Evolutionary conservation across 176 grass and related monocot species (phyloP), one percentile per base, ranked within the genome.

Genomic region (Avena sativa): DNA sequence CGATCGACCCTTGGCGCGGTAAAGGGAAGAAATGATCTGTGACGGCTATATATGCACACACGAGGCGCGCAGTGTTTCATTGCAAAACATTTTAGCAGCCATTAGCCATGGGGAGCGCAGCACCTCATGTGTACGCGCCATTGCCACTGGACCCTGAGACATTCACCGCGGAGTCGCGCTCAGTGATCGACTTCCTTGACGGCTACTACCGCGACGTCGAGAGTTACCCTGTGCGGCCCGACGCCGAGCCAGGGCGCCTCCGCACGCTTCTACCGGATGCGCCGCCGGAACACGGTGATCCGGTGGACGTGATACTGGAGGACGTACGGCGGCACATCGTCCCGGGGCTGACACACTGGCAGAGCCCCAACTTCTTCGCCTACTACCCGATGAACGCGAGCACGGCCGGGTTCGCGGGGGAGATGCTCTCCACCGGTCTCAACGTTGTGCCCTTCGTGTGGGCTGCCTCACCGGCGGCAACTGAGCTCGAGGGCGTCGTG

Each of bases 291-390:
- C 63, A 12, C 3, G 71, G 89, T 2, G 84, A 87, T 46, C 23
- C 87, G 3, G 77, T 89, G 36, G 89, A 87, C 3, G 8, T 21
- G 40, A 84, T 94, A 0, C 64, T 94, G 2, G n/a, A 71, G 2
- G 90, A 92, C 77, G 77, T 92, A 15, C 66, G 49, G 1, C 59
- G 66, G 1, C 60, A 90, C 80, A 84, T 92, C 20, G 68, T 94
- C 50, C 87, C 87, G 4, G 92, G 87, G 12, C 69, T 94, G 0
- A 94, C 89, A 1, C 92, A 94, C 73, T 92, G 92, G 89, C 92
- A 94, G 74, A 94, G 84, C 72, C 89, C 89, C 12, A 88, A 64
- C 71, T 90, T 84, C 86, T 92, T 69, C 49, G 93, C 90, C 7
- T 90, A 85, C 75, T 95, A 91, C 80, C 90, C 74, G 6, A 65